Evolutionary conservation across 108 stramenopile genomes (phyloP).

Genomic region (Cylindrotheca fusiformis): DNA sequence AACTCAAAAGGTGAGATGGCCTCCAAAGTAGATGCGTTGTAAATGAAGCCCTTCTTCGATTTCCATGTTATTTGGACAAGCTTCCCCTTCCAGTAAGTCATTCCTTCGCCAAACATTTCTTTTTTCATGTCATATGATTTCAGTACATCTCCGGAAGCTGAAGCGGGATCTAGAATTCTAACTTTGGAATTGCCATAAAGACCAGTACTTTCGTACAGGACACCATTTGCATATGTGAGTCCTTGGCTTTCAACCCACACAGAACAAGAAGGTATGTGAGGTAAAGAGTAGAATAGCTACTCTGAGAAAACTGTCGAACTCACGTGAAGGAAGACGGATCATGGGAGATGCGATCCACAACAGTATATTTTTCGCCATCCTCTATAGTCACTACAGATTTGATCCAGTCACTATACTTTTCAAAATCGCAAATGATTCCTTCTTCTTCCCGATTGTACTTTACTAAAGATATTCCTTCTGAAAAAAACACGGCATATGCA

Average conservation of each 20-base stretch:
- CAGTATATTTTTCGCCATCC: conserved; percentile 43
- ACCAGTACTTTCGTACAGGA: conserved; percentile 72
- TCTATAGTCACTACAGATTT: conserved; percentile 29
- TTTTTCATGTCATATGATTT: conserved; percentile 38
- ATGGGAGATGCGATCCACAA: conserved; percentile 61
- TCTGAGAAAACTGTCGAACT: conserved; percentile 16
- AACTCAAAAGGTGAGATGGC: conserved; percentile 44
- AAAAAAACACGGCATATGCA: too few relatives aligned
- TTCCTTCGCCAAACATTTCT: conserved; percentile 77
- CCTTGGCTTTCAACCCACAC: conserved; percentile 56
- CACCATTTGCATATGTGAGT: conserved; percentile 64
- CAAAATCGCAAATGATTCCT: background rate
- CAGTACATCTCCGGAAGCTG: conserved; percentile 40
- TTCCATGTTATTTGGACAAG: conserved; percentile 80
- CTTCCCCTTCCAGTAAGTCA: conserved; percentile 47
- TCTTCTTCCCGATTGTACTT: background rate
- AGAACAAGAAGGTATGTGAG: conserved; percentile 1
- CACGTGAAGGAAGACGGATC: conserved; percentile 64
- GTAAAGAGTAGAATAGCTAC: background rate
- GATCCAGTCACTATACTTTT: too few relatives aligned
- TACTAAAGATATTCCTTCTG: background rate
- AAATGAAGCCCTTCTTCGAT: conserved; percentile 66
- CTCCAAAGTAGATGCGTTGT: conserved; percentile 59
- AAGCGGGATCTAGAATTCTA: conserved; percentile 59
- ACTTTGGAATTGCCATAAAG: conserved; percentile 63